A percentile compares a stretch with the other conserved stretches of the same genome.
phyloP scores from a whole-genome alignment of 2,329 filamentous ascomycete species.

The Sarocladiaceae sp. region DNA sequence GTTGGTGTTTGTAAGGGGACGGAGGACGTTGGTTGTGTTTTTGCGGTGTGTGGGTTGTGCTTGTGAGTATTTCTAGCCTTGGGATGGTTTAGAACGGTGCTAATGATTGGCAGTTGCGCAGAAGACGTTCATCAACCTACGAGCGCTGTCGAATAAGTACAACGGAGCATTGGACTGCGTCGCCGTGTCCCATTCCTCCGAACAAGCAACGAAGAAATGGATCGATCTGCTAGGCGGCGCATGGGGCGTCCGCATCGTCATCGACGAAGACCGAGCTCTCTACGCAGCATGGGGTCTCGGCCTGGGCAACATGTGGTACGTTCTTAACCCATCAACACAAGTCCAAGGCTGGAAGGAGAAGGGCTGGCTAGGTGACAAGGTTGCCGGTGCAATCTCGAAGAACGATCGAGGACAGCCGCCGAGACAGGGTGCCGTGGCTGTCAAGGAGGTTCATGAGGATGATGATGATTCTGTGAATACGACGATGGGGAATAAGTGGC shows the following conservation, averaged over 20 bases:
- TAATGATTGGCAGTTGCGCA: conserved; percentile 55
- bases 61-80: conserved; percentile 34
- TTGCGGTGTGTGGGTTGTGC: conserved; percentile 52
- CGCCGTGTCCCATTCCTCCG: conserved; percentile 56
- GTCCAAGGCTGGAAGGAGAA: conserved; percentile 50
- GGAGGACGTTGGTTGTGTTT: conserved; percentile 45
- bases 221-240: conserved; percentile 52
- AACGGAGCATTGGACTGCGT: conserved; percentile 47
- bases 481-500: conserved; percentile 53
- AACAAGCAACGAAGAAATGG: conserved; percentile 52
- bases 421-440: conserved; percentile 33
- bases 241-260: conserved; percentile 50
- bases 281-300: conserved; percentile 59
- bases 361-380: conserved; percentile 48
- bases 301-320: conserved; percentile 43
- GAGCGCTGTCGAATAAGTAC: conserved; percentile 49
- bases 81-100: too few relatives aligned
- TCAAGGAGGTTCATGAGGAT: conserved; percentile 21
- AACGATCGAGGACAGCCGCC: conserved; percentile 19
- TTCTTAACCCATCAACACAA: conserved; percentile 50
- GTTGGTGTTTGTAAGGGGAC: conserved; percentile 39
- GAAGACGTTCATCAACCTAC: conserved; percentile 53
- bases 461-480: conserved; percentile 33
- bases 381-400: conserved; percentile 41
- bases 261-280: conserved; percentile 52